Evolutionary conservation across 306 rosid species (phyloP), one percentile per base, ranked within the genome.

Genomic region (Potentilla sterilis): DNA sequence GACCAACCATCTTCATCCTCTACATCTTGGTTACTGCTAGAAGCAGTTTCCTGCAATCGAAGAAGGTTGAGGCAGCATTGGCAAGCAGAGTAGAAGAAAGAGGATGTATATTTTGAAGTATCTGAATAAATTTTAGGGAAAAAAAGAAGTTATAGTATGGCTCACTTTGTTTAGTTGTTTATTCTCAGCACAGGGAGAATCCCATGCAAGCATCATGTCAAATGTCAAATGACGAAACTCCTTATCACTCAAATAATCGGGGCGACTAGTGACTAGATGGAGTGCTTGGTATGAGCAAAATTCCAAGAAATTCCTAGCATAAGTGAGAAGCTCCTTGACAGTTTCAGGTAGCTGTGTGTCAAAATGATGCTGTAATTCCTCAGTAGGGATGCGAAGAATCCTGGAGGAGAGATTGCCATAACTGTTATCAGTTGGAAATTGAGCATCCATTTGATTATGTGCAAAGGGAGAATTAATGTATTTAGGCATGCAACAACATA

Each of bases 181-280:
- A 51, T 78, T 82, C 73, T 83, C 82, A 46, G 83, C 86, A 71
- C 85, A 79, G 16, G 98, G 97, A 42, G 88, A 83, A 63, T 95
- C 98, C 97, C 97, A 95, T 18, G 97, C 96, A 64, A 94, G 93
- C 98, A 94, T 94, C 88, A 90, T 90, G 77, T 94, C 98, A 65
- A 82, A 94, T 34, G 96, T 82, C 75, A 95, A 72, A 47, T 83
- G 88, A 35, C 93, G 89, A 62, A 95, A 86, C 9, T 89, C 95
- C 58, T 85, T 80, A 57, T 83, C 84, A 57, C 63, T 83, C 80
- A 94, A 64, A 84, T 82, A 94, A 84, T 89, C 86, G 0, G 90
- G 74, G 72, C 71, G 64, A 74, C 55, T 67, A 43, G 40, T 78
- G 32, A 85, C 7, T 61, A 75, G 77, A 76, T 85, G 81, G 49